Conservation (phyloP, 176 grass and related monocot species). For the Zoysia pacifica region DNA sequence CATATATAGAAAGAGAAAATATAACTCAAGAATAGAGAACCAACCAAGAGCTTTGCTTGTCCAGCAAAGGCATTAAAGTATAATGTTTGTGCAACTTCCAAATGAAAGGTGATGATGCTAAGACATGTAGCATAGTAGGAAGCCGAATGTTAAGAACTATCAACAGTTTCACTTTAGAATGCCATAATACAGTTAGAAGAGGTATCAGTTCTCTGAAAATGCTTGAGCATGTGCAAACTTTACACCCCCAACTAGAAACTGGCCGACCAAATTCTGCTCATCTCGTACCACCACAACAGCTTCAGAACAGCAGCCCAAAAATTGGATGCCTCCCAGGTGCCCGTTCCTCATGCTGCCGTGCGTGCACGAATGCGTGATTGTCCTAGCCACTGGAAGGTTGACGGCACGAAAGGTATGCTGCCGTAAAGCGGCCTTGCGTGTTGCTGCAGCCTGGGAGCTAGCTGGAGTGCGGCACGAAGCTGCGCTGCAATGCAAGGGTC, state of each 20-base stretch:
- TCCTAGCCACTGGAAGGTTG: too few species aligned
- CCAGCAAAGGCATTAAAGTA: not conserved
- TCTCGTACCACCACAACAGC: too few species aligned
- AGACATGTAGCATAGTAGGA: too few species aligned
- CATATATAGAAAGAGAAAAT: not conserved
- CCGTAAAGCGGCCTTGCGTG: conserved; percentile 25
- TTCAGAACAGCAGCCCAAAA: too few species aligned
- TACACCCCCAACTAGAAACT: not conserved
- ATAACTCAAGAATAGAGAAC: not conserved
- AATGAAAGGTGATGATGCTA: too few species aligned
- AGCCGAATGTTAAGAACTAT: not conserved
- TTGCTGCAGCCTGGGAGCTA: not conserved
- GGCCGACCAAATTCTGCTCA: too few species aligned
- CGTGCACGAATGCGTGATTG: too few species aligned
- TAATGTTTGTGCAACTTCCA: not conserved
- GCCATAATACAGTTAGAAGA: too few species aligned
- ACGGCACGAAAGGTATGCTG: not conserved
- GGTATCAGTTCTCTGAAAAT: not conserved
- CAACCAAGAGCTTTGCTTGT: not conserved
- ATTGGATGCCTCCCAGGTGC: too few species aligned
- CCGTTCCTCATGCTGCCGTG: too few species aligned
- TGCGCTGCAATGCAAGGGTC: not conserved
- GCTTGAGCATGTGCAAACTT: not conserved
- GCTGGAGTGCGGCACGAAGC: not conserved
- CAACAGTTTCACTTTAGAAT: not conserved